Conservation (phyloP, 768 basidiomycete genomes). For the Boletus sp. region DNA sequence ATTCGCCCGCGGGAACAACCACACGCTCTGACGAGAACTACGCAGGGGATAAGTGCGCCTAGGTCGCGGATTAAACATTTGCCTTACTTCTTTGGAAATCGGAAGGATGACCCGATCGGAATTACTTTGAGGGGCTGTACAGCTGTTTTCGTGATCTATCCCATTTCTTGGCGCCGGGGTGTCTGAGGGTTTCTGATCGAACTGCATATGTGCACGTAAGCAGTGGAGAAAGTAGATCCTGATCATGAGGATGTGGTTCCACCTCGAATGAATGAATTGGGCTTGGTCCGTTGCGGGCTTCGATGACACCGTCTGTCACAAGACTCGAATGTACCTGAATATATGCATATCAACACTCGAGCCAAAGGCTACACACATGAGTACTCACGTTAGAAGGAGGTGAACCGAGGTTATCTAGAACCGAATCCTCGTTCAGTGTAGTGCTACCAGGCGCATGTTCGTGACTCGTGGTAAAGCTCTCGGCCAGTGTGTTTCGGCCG, state of each 20-base stretch:
- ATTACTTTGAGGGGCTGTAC: not conserved
- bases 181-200: not conserved
- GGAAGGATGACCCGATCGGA: not conserved
- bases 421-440: not conserved
- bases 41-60: not conserved
- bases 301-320: not conserved
- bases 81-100: slow-evolving; percentile 11
- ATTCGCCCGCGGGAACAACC: not conserved
- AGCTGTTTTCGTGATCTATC: not conserved
- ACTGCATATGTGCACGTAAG: slow-evolving; percentile 25
- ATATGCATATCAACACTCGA: slow-evolving; percentile 5
- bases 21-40: not conserved
- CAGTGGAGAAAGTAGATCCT: not conserved
- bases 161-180: not conserved
- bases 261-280: slow-evolving; percentile 7
- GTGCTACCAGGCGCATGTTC: not conserved
- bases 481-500: not conserved
- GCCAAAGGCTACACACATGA: not conserved
- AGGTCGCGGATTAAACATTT: not conserved
- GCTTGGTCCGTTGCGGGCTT: not conserved
- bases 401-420: not conserved
- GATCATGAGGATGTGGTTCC: not conserved
- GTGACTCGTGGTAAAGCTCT: not conserved
- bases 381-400: slow-evolving; percentile 7
- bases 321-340: slow-evolving; percentile 9